Evolutionary conservation across 345 rosid genomes (phyloP).

Genomic region (Trapa bicornis): DNA sequence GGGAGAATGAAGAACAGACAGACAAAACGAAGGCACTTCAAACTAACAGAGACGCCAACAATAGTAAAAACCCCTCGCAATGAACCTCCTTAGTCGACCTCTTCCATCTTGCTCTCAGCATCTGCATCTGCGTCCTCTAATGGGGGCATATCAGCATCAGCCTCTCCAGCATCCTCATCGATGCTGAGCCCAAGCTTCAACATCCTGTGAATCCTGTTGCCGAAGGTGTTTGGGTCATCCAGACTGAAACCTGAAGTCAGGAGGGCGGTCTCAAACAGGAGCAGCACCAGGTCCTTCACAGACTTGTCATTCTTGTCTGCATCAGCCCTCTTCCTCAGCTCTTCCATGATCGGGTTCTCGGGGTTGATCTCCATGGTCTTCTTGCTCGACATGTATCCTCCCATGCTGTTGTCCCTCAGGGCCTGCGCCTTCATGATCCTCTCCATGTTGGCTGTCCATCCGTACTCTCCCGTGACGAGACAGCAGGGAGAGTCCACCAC

Average conservation of each 20-base stretch:
- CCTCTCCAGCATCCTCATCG: conserved; percentile 64
- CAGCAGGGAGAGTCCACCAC: conserved; percentile 86
- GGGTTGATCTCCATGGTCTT: conserved; percentile 92
- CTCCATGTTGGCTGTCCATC: conserved; percentile 91
- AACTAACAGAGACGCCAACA: not conserved
- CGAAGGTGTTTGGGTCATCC: conserved; percentile 82
- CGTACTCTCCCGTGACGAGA: conserved; percentile 73
- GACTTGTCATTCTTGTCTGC: conserved; percentile 80
- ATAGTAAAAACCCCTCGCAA: not conserved
- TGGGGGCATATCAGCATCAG: conserved; percentile 62
- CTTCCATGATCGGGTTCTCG: conserved; percentile 75
- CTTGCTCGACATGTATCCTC: conserved; percentile 75
- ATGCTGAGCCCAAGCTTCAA: conserved; percentile 72
- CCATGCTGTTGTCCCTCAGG: conserved; percentile 78
- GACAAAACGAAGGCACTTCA: too few relatives aligned
- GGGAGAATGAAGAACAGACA: too few relatives aligned
- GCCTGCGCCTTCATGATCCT: conserved; percentile 90
- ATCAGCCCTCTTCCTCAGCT: conserved; percentile 77
- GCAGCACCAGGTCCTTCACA: conserved; percentile 71
- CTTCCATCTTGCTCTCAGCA: conserved; percentile 92
- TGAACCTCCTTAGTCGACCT: conserved; percentile 42
- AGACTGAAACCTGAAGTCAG: conserved; percentile 88
- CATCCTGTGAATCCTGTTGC: conserved; percentile 85
- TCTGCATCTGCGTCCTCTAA: conserved; percentile 59
- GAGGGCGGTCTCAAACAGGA: conserved; percentile 67